These are phyloP conservation scores for Pelargonium citronellum DNA, from an alignment of 441 rosid species.

Conservation along the genomic window DNA sequence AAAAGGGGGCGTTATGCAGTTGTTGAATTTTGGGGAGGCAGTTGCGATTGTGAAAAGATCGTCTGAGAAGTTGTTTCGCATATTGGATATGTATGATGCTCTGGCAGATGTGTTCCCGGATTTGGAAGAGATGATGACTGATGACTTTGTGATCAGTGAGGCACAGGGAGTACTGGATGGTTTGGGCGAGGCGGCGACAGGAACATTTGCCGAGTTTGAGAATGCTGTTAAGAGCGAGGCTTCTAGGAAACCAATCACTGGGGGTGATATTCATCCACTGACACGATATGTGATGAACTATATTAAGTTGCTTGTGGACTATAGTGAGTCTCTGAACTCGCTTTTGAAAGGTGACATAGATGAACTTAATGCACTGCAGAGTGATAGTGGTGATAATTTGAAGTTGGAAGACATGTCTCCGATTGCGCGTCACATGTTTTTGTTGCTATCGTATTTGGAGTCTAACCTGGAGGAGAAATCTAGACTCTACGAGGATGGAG, in stretches of 20 bases:
- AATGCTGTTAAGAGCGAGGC: slow-evolving; percentile 67
- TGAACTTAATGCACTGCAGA: slow-evolving; percentile 29
- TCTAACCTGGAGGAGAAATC: slow-evolving; percentile 86
- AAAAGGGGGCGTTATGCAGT: slow-evolving; percentile 73
- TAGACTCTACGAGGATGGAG: slow-evolving; percentile 66
- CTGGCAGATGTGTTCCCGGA: slow-evolving; percentile 48
- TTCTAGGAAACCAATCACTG: slow-evolving; percentile 71
- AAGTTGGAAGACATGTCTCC: slow-evolving; percentile 42
- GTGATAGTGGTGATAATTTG: slow-evolving; percentile 25
- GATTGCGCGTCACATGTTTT: slow-evolving; percentile 48
- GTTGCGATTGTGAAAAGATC: slow-evolving; percentile 75
- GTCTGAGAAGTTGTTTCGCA: slow-evolving; percentile 81
- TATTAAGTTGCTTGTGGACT: slow-evolving; percentile 78
- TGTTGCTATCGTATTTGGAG: slow-evolving; percentile 54
- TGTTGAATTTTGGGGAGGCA: slow-evolving; percentile 88
- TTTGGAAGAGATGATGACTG: slow-evolving; percentile 53
- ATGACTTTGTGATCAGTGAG: slow-evolving; percentile 49
- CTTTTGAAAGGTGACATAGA: slow-evolving; percentile 52
- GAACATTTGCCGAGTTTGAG: slow-evolving; percentile 92
- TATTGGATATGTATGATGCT: slow-evolving; percentile 87
- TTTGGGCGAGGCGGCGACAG: slow-evolving; percentile 68
- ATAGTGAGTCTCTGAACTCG: slow-evolving; percentile 53
- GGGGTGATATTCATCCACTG: slow-evolving; percentile 92
- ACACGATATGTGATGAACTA: slow-evolving; percentile 94
- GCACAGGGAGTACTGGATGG: slow-evolving; percentile 57